Conservation (phyloP, 106 monocot genomes). For the Hemerocallis citrina region DNA sequence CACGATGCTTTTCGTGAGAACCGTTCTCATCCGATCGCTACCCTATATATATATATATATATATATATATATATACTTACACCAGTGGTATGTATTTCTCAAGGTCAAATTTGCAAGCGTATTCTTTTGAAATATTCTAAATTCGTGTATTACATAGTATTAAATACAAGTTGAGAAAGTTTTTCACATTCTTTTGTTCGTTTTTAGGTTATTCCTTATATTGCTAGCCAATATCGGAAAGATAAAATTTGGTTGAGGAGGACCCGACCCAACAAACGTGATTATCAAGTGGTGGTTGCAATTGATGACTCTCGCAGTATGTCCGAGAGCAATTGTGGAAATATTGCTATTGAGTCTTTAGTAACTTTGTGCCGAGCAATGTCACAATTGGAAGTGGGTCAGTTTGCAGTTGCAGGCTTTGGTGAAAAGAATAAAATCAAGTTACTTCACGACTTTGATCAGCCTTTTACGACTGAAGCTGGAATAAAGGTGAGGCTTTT, state of each 20-base stretch:
- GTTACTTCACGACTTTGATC: conserved; percentile 82
- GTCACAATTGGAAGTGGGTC: conserved; percentile 92
- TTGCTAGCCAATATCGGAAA: conserved; percentile 87
- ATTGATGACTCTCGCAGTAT: conserved; percentile 92
- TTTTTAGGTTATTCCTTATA: conserved; percentile 81
- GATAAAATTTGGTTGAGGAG: conserved; percentile 96
- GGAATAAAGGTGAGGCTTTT: conserved; percentile 49
- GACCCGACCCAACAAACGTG: conserved; percentile 82
- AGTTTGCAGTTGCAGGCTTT: conserved; percentile 83
- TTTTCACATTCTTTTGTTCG: neutral
- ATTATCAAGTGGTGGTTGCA: conserved; percentile 90
- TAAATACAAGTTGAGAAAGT: too few species aligned
- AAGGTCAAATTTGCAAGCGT: too few species aligned
- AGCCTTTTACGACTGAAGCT: conserved; percentile 64
- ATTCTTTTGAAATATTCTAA: too few species aligned
- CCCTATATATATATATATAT: too few species aligned
- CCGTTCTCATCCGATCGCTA: too few species aligned
- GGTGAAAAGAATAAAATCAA: conserved; percentile 69
- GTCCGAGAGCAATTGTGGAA: conserved; percentile 77
- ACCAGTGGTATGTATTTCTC: too few species aligned
- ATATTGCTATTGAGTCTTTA: conserved; percentile 67
- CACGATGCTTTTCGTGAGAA: too few species aligned
- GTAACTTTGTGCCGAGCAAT: conserved; percentile 86
- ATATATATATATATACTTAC: too few species aligned
- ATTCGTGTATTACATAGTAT: too few species aligned